These are phyloP conservation scores for Lactarius psammicola DNA, from an alignment of 768 basidiomycete species.

Conservation along the genomic window DNA sequence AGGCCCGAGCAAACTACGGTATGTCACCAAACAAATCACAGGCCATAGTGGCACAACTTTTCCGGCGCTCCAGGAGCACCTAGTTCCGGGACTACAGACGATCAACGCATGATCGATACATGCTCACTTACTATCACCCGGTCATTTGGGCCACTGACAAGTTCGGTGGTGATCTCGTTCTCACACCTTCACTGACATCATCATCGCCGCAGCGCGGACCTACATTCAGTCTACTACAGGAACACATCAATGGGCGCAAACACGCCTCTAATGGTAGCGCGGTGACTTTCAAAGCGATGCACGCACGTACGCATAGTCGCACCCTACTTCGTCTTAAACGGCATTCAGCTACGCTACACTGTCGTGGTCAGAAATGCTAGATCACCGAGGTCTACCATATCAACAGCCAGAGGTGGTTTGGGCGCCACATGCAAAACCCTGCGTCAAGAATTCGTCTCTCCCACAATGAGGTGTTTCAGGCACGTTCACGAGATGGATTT, in stretches of 20 bases:
- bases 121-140: not conserved
- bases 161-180: not conserved
- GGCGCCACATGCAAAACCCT: not conserved
- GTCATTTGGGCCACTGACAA: not conserved
- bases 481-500: not conserved
- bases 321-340: not conserved
- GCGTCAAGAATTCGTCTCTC: too few species aligned
- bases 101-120: too few species aligned
- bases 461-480: not conserved
- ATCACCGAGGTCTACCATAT: not conserved
- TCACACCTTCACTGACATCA: not conserved
- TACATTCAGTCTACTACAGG: not conserved
- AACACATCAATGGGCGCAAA: not conserved
- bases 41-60: too few species aligned
- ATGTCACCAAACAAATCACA: too few species aligned
- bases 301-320: too few species aligned
- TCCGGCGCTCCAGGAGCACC: too few species aligned
- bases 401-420: not conserved
- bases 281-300: too few species aligned
- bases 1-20: too few species aligned
- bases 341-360: not conserved
- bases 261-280: not conserved
- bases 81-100: too few species aligned
- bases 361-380: not conserved
- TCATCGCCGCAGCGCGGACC: not conserved